These are phyloP conservation scores for Craterostigma plantagineum DNA, from an alignment of 257 asterid genomes.

Conservation along the genomic window DNA sequence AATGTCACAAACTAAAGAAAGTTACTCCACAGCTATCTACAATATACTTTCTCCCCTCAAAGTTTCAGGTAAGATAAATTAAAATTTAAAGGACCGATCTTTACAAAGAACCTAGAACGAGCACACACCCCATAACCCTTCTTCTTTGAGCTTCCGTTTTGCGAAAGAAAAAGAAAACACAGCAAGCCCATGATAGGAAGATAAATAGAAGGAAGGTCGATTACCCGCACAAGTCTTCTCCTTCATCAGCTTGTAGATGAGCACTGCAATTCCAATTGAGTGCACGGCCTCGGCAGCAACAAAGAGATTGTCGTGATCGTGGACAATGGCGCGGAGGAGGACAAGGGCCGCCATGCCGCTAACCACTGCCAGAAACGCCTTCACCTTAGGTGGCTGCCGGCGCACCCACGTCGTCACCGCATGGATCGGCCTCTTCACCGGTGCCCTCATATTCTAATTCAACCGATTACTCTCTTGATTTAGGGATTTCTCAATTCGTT, in stretches of 20 bases:
- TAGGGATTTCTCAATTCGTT: too few relatives aligned
- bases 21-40: too few relatives aligned
- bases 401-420: conserved; percentile 54
- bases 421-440: conserved; percentile 69
- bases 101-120: too few relatives aligned
- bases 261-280: conserved; percentile 67
- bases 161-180: too few relatives aligned
- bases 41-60: too few relatives aligned
- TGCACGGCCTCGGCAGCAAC: conserved; percentile 95
- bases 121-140: too few relatives aligned
- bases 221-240: conserved; percentile 94
- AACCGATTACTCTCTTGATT: too few relatives aligned
- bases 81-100: too few relatives aligned
- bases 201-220: neutral
- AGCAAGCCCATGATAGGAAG: too few relatives aligned
- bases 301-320: conserved; percentile 88
- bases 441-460: conserved; percentile 23
- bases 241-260: conserved; percentile 77
- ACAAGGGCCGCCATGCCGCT: conserved; percentile 78
- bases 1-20: too few relatives aligned
- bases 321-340: conserved; percentile 73
- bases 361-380: conserved; percentile 70
- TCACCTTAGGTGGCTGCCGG: conserved; percentile 91
- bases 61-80: too few relatives aligned
- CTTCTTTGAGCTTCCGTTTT: too few relatives aligned